Evolutionary conservation across 78 protist species (phyloP).

Genomic region (Planoprotostelium fungivorum): DNA sequence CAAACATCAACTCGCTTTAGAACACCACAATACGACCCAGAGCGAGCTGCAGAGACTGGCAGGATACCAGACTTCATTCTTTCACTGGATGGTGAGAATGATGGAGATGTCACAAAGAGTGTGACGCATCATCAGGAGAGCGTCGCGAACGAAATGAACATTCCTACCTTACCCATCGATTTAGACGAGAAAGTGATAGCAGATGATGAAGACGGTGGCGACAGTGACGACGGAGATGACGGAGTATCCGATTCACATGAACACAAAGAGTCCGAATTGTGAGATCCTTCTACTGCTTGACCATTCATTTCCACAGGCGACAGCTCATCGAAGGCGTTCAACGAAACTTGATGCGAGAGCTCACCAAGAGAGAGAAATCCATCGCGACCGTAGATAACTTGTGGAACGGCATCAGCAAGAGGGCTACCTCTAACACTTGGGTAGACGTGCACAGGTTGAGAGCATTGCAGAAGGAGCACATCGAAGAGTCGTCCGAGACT

Average conservation of each 20-base stretch:
- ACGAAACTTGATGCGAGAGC: background rate
- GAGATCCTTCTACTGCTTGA: too few relatives aligned
- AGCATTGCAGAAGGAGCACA: background rate
- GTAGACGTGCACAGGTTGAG: background rate
- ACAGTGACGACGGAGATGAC: too few relatives aligned
- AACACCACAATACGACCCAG: background rate
- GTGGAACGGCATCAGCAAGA: background rate
- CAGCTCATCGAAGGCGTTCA: background rate
- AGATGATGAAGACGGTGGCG: too few relatives aligned
- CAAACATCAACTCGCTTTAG: background rate
- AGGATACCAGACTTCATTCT: background rate
- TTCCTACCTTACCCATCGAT: background rate
- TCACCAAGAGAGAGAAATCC: background rate
- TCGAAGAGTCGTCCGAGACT: background rate
- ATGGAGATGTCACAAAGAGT: too few relatives aligned
- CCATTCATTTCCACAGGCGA: background rate
- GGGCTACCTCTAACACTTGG: background rate
- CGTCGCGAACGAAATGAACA: background rate
- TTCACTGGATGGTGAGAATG: background rate
- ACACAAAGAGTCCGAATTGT: too few relatives aligned
- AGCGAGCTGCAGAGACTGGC: background rate
- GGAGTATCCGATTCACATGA: too few relatives aligned
- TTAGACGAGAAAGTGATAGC: too few relatives aligned
- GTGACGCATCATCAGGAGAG: background rate
- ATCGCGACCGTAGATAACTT: background rate